Evolutionary conservation across 1,284 basidiomycete species (phyloP), one percentile per base, ranked within the genome.

Genomic region (Heliocybe sulcata): DNA sequence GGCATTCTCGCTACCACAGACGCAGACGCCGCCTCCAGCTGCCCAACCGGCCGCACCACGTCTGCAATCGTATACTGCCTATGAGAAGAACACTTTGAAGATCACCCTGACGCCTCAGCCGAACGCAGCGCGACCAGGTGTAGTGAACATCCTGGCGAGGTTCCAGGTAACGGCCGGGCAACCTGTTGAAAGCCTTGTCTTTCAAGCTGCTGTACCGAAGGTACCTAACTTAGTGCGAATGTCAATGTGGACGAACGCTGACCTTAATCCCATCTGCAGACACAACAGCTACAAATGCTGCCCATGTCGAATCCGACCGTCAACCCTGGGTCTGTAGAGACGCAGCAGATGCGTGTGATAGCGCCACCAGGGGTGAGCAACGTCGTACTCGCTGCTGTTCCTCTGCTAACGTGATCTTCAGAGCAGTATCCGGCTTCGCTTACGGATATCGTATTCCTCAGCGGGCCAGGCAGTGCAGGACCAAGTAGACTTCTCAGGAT

Each of bases 161-260:
- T 99, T 99, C 76, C 87, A 90, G 55, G 80, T 86, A 2, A 73
- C 77, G 2, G 85, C 85, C 3, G 68, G 67, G 8, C 74, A 69
- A 11, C 57, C 77, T 1, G 81, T 79, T 2, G 75, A 76, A 14
- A 82, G 80, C 1, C 76, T 99, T 57, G 94, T 87, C 67, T 97
- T 99, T 77, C 96, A 99, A 70, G 97, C 95, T 47, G 97, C 97
- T 2, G 97, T 99, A 9, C 97, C 97, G 2, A 98, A 95, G 81
- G 93, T 94, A 58, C 57, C 29, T 31, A 72, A 67, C 10, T 42
- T n/a, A 6, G 10, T 3, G 8, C 16, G 23, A 20, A 49, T 16
- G 6, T 9, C 23, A 29, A 12, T n/a, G 27, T 26, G 11, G 8
- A 20, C 22, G 10, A 11, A 16, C 3, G 12, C 47, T 49, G 23